phyloP scores from a whole-genome alignment of 2,329 filamentous ascomycete species.

The Xylaria hypoxylon region DNA sequence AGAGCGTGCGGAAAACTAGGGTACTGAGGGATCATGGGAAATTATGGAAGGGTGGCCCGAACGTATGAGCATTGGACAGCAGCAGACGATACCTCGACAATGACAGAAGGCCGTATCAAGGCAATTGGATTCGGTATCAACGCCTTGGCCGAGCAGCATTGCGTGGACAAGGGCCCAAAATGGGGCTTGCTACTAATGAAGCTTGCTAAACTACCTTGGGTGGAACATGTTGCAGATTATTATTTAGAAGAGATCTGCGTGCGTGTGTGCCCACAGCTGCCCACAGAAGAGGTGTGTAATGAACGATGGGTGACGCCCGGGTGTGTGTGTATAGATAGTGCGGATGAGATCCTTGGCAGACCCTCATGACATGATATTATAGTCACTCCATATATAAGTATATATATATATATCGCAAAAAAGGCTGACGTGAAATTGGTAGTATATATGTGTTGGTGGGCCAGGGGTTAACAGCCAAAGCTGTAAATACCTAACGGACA shows the following conservation, averaged over 20 bases:
- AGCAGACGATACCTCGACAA: conserved; percentile 27
- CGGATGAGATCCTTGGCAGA: conserved; percentile 19
- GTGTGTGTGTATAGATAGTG: conserved; percentile 25
- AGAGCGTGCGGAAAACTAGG: conserved; percentile 26
- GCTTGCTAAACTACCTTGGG: conserved; percentile 39
- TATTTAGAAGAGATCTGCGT: conserved; percentile 47
- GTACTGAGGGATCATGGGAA: conserved; percentile 40
- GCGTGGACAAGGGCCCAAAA: conserved; percentile 38
- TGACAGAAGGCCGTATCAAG: conserved; percentile 24
- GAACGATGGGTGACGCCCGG: conserved; percentile 35
- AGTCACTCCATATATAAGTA: conserved; percentile 15
- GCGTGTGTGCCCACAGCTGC: conserved; percentile 35
- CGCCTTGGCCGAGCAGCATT: conserved; percentile 45
- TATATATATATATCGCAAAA: not conserved
- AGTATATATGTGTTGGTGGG: conserved; percentile 7
- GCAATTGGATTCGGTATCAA: conserved; percentile 38
- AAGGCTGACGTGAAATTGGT: conserved; percentile 27
- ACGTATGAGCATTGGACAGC: conserved; percentile 32
- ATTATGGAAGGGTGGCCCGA: conserved; percentile 39
- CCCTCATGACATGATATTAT: conserved; percentile 32
- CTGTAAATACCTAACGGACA: not conserved
- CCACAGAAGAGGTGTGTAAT: conserved; percentile 32
- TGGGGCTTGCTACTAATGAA: conserved; percentile 45
- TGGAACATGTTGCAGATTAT: conserved; percentile 43
- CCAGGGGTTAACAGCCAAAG: conserved; percentile 15